Evolutionary conservation across 177 flowering plant genomes (phyloP).

Genomic region (Vitis hybrid): DNA sequence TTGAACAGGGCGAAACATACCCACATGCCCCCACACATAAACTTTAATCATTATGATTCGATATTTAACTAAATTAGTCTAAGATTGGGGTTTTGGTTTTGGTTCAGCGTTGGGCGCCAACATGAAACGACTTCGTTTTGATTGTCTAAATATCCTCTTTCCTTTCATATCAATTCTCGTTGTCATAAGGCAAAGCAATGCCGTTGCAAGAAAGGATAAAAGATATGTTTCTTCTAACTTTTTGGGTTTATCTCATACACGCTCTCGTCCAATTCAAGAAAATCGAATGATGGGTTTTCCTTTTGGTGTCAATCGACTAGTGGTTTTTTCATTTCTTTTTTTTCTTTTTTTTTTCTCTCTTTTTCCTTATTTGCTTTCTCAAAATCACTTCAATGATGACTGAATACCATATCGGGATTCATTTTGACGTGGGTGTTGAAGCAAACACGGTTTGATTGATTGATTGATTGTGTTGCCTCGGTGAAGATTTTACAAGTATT

Average conservation of each 20-base stretch:
- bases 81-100: no score
- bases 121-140: no score
- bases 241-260: not conserved
- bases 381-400: not conserved
- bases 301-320: not conserved
- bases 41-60: no score
- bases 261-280: not conserved
- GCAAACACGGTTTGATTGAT: no score
- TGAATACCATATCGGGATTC: no score
- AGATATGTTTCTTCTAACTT: not conserved
- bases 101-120: no score
- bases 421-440: no score
- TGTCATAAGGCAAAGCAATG: not conserved
- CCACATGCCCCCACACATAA: no score
- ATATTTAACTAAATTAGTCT: no score
- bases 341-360: not conserved
- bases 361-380: not conserved
- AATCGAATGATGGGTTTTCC: not conserved
- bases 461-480: not conserved
- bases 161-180: not conserved
- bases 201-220: not conserved
- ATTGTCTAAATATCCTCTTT: no score
- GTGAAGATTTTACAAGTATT: not conserved
- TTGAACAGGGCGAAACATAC: no score
- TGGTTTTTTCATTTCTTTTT: not conserved